Base-by-base conservation (phyloP, 257 asterid species). In the Lavandula angustifolia region DNA sequence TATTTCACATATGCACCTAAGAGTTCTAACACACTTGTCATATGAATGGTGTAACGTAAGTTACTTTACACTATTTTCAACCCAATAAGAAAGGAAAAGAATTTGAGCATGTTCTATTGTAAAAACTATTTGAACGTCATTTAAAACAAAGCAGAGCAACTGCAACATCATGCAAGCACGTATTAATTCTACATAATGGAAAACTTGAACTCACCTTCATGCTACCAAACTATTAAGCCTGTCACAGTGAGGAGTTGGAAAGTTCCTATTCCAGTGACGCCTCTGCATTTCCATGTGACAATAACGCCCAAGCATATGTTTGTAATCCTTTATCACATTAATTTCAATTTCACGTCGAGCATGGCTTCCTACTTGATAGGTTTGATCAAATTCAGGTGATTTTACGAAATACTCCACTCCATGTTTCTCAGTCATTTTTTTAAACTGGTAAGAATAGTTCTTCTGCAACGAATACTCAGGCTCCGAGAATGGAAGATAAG, bases 261-360 rank as follows among this genome's bases (percentile, higher is more conserved):
- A 69, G 71, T 87, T 79, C 77, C 96, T 79, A 74, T 78, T 92
- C 98, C 98, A 92, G 12, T 92, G 97, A 50, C 94, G 96, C 87
- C 98, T 85, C 85, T 87, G 98, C 75, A 89, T 82, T 78, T 92
- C 98, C 73, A 92, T 77, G 77, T 89, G 88, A 78, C 98, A 92
- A 64, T 92, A 92, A 27, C 95, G 96, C 12, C 92, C 87, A 44
- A 89, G 87, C 91, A 85, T 84, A 60, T 83, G 81, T 67, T 81
- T 87, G 71, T 89, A 89, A 75, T 92, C 97, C 76, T 75, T 89
- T 64, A 92, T 78, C 75, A 87, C 94, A 78, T 58, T 83, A 44
- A 66, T 56, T 57, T 92, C 98, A 49, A 89, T 79, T 22, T 77
- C 92, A 56, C 64, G 67, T 7, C 96, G 81, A 50, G 73, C 84